Evolutionary conservation across 2,329 filamentous ascomycete genomes (phyloP).

Genomic region (Orbilia oligospora): DNA sequence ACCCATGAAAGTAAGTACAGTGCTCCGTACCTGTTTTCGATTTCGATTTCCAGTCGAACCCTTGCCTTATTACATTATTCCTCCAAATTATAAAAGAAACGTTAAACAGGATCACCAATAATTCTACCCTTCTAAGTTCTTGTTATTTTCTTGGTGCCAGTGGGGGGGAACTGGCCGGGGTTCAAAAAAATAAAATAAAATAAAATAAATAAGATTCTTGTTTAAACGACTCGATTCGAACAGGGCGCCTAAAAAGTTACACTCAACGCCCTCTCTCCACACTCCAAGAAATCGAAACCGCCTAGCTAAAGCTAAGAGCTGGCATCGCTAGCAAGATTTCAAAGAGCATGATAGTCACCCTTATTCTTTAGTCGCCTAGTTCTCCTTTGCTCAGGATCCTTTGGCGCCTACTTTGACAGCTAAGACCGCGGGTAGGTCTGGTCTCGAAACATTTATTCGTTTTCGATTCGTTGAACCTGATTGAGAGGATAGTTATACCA

Average conservation of each 20-base stretch:
- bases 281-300: conserved; percentile 6
- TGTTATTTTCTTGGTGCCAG: background rate
- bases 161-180: background rate
- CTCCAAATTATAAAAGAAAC: conserved; percentile 2
- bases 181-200: background rate
- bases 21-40: too few relatives aligned
- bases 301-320: conserved; percentile 11
- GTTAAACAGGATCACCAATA: conserved; percentile 36
- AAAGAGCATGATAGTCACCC: conserved; percentile 6
- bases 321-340: background rate
- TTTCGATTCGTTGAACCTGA: background rate
- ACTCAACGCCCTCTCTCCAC: conserved; percentile 31
- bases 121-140: conserved; percentile 15
- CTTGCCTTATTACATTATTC: conserved; percentile 6
- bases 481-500: too few relatives aligned
- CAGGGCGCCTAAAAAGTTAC: conserved; percentile 53
- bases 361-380: conserved; percentile 33
- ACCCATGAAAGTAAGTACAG: too few relatives aligned
- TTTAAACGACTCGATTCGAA: conserved; percentile 3
- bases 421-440: conserved; percentile 9
- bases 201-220: background rate
- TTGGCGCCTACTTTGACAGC: conserved; percentile 37
- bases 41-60: too few relatives aligned
- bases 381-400: conserved; percentile 24
- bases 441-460: conserved; percentile 1